A percentile compares a stretch with the other conserved stretches of the same genome.
These are phyloP conservation scores for Citrus inodora DNA, from an alignment of 345 rosid genomes.

Conservation along the genomic window DNA sequence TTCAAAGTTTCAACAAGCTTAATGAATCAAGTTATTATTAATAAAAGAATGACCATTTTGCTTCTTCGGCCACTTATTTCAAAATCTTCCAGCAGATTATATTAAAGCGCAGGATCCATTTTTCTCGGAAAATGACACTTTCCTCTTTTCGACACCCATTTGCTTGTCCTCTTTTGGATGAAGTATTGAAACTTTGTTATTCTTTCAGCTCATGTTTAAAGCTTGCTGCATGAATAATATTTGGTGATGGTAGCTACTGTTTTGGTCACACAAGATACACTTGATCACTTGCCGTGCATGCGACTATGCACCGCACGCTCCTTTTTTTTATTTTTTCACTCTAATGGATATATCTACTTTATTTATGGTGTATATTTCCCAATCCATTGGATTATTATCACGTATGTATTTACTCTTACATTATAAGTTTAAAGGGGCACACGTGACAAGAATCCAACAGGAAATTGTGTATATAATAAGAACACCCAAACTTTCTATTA, in stretches of 20 bases:
- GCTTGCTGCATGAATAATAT: too few relatives aligned
- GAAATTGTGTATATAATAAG: too few relatives aligned
- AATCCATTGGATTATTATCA: not conserved
- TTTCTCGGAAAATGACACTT: not conserved
- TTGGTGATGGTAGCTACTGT: too few relatives aligned
- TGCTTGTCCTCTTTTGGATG: not conserved
- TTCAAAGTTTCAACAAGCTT: not conserved
- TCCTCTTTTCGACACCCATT: not conserved
- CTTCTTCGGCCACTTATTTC: not conserved
- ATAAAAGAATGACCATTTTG: not conserved
- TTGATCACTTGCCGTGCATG: not conserved
- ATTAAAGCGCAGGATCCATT: not conserved
- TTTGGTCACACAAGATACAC: not conserved
- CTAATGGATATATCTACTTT: not conserved
- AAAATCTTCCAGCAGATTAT: not conserved
- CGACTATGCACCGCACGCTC: not conserved
- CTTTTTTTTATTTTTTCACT: too few relatives aligned
- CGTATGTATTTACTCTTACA: not conserved
- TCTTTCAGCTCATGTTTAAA: not conserved
- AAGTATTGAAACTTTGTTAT: not conserved
- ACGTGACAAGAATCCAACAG: not conserved
- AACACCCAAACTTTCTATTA: not conserved
- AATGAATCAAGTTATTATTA: not conserved
- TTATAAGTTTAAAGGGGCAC: not conserved
- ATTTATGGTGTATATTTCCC: not conserved